Conservation (phyloP, 2,329 filamentous ascomycete genomes). For the Sarocladiaceae sp. region DNA sequence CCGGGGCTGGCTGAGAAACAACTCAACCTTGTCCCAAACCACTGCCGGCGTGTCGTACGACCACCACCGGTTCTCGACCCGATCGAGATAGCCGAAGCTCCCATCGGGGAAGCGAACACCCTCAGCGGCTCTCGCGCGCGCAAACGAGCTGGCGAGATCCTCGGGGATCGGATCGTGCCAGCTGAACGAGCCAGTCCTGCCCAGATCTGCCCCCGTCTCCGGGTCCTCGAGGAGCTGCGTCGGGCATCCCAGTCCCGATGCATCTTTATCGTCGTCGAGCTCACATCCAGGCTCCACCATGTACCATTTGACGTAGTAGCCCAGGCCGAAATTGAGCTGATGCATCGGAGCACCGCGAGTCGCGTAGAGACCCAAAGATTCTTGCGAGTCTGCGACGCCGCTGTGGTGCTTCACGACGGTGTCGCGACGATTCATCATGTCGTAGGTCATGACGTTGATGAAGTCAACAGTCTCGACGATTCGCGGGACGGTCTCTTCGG, state of each 20-base stretch:
- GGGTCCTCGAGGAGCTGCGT: conserved; percentile 53
- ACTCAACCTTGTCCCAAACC: conserved; percentile 55
- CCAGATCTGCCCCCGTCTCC: conserved; percentile 48
- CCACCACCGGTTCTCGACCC: conserved; percentile 57
- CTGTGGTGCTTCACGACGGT: conserved; percentile 58
- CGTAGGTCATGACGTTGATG: conserved; percentile 65
- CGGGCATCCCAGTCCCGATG: conserved; percentile 51
- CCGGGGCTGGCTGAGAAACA: conserved; percentile 43
- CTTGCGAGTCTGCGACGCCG: conserved; percentile 48
- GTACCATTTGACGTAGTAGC: conserved; percentile 64
- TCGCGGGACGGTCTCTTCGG: conserved; percentile 45
- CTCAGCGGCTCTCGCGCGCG: conserved; percentile 41
- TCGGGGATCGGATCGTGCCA: conserved; percentile 50
- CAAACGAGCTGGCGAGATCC: conserved; percentile 51
- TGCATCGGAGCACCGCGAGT: conserved; percentile 41
- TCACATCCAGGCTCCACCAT: conserved; percentile 36
- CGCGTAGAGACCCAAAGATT: conserved; percentile 54
- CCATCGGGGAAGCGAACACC: conserved; percentile 53
- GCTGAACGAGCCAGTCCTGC: conserved; percentile 53
- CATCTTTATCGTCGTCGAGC: conserved; percentile 28
- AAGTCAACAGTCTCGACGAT: conserved; percentile 58
- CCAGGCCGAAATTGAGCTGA: conserved; percentile 57
- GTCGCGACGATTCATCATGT: conserved; percentile 64
- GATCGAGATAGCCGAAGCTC: conserved; percentile 65
- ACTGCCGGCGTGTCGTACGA: conserved; percentile 61